Base-by-base conservation (phyloP, 2,329 filamentous ascomycete species). In the Colletotrichum chrysophilum region DNA sequence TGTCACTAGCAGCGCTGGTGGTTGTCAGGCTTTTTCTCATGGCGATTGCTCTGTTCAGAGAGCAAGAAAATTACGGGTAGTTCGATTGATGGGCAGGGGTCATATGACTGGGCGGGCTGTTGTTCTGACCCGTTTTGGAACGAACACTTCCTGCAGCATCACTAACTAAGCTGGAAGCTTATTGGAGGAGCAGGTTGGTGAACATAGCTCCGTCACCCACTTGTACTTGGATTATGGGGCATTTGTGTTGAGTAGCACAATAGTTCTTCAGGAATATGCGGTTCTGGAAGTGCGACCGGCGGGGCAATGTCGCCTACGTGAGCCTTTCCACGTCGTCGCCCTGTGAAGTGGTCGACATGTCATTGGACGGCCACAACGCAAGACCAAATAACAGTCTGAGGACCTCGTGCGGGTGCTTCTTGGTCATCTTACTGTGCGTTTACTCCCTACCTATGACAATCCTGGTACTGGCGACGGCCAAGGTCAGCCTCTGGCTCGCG, bases 31-130 rank as follows among this genome's bases (percentile, higher is more conserved):
- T 58, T 2, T 28, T 28, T 28, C 4, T 28, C 4, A 9, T 58
- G 4, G 55, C 24, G 18, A 58, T 28, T 0, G 0, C 13, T 58
- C 7, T 28, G 7, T 28, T 18, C 24, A 9, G 24, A 1, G 9
- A 8, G 13, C 55, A 38, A 38, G 0, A 38, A 16, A 8, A 16
- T 36, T 26, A 9, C 38, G 13, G 13, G 55, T 16, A 18, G 12
- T 28, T 4, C 24, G 7, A 3, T 28, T 1, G 55, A 13, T 21
- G 0, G n/a, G n/a, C 18, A 26, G 16, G 12, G 21, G 7, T 3
- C 55, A 18, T 58, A 5, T 16, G 21, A 14, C 5, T 28, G 2
- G 14, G 24, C 55, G 14, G 12, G 7, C n/a, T 58, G 2, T 12
- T 18, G 13, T 58, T 13, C 55, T 28, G 24, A 13, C 0, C 21